Base-by-base conservation (phyloP, 768 basidiomycete species). In the Termitomyces sp. region DNA sequence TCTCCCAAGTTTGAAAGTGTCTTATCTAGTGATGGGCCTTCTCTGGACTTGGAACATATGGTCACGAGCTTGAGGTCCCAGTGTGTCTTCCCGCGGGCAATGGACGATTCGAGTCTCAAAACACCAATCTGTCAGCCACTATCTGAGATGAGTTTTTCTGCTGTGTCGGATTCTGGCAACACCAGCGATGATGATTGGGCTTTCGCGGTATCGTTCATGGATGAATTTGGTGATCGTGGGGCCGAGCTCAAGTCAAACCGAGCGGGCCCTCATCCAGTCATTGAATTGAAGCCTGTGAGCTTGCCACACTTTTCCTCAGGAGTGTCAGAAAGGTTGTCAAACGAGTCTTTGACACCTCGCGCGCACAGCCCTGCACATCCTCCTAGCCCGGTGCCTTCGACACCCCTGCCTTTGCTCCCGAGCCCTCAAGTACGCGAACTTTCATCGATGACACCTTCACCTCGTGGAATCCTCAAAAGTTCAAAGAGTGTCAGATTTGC, bases 401-500 rank as follows among this genome's bases (percentile, higher is more conserved):
- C 51, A 28, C 65, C 61, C 30, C 57, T 59, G 35, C 62, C 61
- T 50, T 55, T 61, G 9, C 61, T 60, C 32, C 66, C 67, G 36
- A 66, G 67, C 12, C 65, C 65, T 40, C 47, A 3, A 18, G 36
- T 50, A 28, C 35, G 50, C 14, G 58, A 55, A 32, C 54, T 54
- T 36, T 40, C 61, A 20, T 35, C 58, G 9, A 56, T 60, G 12
- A 54, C 63, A 13, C 64, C 68, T 23, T 68, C 68, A 5, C 69
- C 63, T 35, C 69, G 72, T 26, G 71, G 75, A 41, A 75, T 77
- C 36, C 67, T 77, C 38, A 77, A 76, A 59, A 70, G 68, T 56
- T 70, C 66, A 66, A 79, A 76, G 59, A 78, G 71, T 44, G 79
- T 81, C 56, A 75, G 78, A 47, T 81, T 81, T 62, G 74, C 74